Evolutionary conservation across 768 basidiomycete species (phyloP), one percentile per base, ranked within the genome.

Genomic region (Terana coerulea): DNA sequence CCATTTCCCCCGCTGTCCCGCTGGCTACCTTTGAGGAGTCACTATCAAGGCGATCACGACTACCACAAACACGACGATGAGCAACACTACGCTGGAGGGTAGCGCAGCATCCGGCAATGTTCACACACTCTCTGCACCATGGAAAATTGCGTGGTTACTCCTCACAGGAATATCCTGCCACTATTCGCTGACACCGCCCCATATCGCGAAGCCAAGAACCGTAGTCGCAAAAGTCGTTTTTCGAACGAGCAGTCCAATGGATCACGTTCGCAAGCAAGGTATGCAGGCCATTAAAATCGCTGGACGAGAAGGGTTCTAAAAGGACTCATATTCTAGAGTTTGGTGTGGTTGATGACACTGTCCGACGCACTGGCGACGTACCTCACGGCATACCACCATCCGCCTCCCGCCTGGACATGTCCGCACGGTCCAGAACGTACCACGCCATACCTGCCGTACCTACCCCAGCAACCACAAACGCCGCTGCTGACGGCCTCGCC

Each of bases 331-430:
- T 19, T 10, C 11, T 10, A 52, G 62, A 56, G 56, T 40, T 56
- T 64, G 52, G 55, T 59, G n/a, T 61, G 60, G 59, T 29, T 50
- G 26, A 49, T 49, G 40, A 58, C 56, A 21, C 37, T 59, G 25
- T 56, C 47, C 47, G 62, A 64, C 52, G 55, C 57, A 22, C 42
- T 58, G 34, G 59, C 51, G 12, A 61, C 60, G 14, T 49, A 53
- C 41, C 17, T 29, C 19, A 15, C 26, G 25, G 25, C 24, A 19
- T 24, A 29, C 42, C 24, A 44, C 46, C 37, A 39, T 22, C 17
- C 37, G 24, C 36, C 26, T 33, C 42, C 17, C 21, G 5, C 26
- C 39, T n/a, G 25, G 39, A 17, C 22, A 34, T 34, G 36, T 28
- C 9, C 25, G 25, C 28, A 44, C 37, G 10, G 34, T 12, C 14